These are phyloP conservation scores for Chrysosporium keratinophilum DNA, from an alignment of 2,329 filamentous ascomycete genomes.

Conservation along the genomic window DNA sequence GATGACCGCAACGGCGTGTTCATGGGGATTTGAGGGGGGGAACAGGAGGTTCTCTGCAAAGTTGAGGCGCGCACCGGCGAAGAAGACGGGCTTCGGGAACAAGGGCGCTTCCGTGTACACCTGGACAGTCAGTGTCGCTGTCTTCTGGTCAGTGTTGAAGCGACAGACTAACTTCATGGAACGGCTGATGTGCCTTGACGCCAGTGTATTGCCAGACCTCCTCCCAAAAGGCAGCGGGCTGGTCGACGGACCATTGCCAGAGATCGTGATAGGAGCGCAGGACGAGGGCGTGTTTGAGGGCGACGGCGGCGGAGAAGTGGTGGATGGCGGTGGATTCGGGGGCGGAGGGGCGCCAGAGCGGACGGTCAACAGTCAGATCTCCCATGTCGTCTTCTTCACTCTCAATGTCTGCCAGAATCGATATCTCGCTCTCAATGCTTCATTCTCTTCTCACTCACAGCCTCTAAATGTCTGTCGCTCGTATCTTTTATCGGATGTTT, in stretches of 20 bases:
- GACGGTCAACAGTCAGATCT: conserved; percentile 21
- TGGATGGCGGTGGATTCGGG: conserved; percentile 61
- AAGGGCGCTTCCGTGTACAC: conserved; percentile 57
- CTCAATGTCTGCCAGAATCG: conserved; percentile 8
- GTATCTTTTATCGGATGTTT: not conserved
- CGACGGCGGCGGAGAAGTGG: conserved; percentile 60
- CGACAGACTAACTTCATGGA: conserved; percentile 31
- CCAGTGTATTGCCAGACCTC: conserved; percentile 76
- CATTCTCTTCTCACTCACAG: not conserved
- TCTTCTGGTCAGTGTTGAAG: not conserved
- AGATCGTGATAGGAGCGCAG: conserved; percentile 62
- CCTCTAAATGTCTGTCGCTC: too few species aligned
- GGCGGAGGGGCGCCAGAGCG: conserved; percentile 62
- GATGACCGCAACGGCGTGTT: conserved; percentile 60
- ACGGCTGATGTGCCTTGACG: conserved; percentile 57
- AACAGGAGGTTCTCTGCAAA: conserved; percentile 93
- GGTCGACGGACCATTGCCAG: conserved; percentile 72
- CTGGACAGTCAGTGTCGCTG: conserved; percentile 32
- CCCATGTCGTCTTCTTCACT: conserved; percentile 11
- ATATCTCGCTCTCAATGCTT: not conserved
- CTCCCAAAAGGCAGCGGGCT: conserved; percentile 70
- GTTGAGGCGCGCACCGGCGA: conserved; percentile 67
- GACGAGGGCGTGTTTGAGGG: conserved; percentile 53
- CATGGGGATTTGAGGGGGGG: conserved; percentile 50
- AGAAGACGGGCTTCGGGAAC: conserved; percentile 83